These are phyloP conservation scores for Fusarium nygamai DNA, from an alignment of 2,329 filamentous ascomycete species.

Conservation along the genomic window DNA sequence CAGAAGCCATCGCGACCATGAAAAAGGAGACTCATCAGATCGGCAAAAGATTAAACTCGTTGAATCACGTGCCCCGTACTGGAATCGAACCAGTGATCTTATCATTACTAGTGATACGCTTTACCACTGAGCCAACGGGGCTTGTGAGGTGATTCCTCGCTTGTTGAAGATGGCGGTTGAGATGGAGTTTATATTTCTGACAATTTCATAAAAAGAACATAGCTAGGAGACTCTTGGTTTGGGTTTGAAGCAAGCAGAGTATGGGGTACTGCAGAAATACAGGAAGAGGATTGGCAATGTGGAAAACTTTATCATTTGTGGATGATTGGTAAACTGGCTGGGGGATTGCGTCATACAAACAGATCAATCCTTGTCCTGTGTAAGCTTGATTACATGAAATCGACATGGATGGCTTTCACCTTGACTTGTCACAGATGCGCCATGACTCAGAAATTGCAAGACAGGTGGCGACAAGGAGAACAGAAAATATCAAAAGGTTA, in stretches of 20 bases:
- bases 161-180: rapidly evolving
- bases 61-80: conserved; percentile 33
- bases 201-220: rapidly evolving
- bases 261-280: neutral
- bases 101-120: conserved; percentile 43
- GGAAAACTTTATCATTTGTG: neutral
- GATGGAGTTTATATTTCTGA: neutral
- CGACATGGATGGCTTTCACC: neutral
- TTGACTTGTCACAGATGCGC: neutral
- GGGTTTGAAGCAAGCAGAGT: neutral
- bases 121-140: conserved; percentile 42
- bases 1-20: neutral
- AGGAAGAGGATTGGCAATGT: neutral
- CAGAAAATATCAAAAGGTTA: neutral
- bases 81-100: conserved; percentile 40
- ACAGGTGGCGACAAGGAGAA: neutral
- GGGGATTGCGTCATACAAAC: neutral
- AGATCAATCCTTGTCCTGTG: neutral
- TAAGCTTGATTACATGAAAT: neutral
- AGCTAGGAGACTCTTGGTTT: neutral
- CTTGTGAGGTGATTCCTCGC: conserved; percentile 24
- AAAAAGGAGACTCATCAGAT: neutral
- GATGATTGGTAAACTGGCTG: neutral
- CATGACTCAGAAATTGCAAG: neutral
- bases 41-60: rapidly evolving